Conservation (phyloP, 768 basidiomycete species). For the Suillus occidentalis region DNA sequence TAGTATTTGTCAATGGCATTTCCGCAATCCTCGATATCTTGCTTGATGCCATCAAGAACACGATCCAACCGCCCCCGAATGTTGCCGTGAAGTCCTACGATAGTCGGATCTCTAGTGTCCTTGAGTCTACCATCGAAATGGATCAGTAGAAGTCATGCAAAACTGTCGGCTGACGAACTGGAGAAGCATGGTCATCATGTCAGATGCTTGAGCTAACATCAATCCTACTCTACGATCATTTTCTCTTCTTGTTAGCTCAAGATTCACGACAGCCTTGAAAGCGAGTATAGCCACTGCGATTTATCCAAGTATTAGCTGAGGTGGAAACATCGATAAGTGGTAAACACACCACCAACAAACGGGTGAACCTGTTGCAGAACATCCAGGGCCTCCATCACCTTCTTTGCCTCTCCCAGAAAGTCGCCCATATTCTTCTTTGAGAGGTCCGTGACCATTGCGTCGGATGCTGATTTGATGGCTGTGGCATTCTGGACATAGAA, state of each 20-base stretch:
- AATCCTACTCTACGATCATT: slow-evolving; percentile 50
- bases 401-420: slow-evolving; percentile 22
- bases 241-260: slow-evolving; percentile 48
- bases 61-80: slow-evolving; percentile 35
- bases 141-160: background rate
- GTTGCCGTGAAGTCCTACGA: slow-evolving; percentile 29
- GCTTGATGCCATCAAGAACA: slow-evolving; percentile 33
- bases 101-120: slow-evolving; percentile 26
- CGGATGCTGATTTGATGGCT: slow-evolving; percentile 1
- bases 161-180: slow-evolving; percentile 32
- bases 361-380: slow-evolving; percentile 30
- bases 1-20: slow-evolving; percentile 47
- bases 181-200: slow-evolving; percentile 47
- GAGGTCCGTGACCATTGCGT: background rate
- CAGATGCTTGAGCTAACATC: slow-evolving; percentile 50
- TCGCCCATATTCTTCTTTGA: slow-evolving; percentile 15
- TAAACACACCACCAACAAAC: slow-evolving; percentile 24
- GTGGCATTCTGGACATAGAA: slow-evolving; percentile 6
- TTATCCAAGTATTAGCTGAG: background rate
- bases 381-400: slow-evolving; percentile 26
- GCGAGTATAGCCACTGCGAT: slow-evolving; percentile 46
- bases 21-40: slow-evolving; percentile 44
- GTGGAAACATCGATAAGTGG: background rate
- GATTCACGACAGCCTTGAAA: slow-evolving; percentile 47
- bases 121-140: slow-evolving; percentile 24